A percentile compares a stretch with the other conserved stretches of the same genome.
Conservation (phyloP, 768 basidiomycete species). For the Thelephora ganbajun region DNA sequence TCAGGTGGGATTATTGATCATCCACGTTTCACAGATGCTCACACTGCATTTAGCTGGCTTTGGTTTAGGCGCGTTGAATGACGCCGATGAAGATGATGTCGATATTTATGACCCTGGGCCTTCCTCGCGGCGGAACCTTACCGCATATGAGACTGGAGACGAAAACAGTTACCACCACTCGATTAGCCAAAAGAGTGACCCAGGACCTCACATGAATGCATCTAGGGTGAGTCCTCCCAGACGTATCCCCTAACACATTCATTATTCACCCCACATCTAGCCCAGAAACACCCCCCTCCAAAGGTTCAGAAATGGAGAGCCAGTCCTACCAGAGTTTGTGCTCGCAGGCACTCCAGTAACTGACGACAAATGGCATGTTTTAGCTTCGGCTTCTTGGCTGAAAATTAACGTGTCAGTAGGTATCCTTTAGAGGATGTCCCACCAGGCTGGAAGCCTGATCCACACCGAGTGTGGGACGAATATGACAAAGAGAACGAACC, state of each 20-base stretch:
- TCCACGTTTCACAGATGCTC: background rate
- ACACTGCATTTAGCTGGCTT: constrained; percentile 48
- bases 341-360: constrained; percentile 51
- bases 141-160: constrained; percentile 54
- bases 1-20: constrained; percentile 30
- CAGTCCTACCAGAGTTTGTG: constrained; percentile 63
- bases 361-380: constrained; percentile 54
- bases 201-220: too few species aligned
- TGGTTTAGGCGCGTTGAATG: constrained; percentile 80
- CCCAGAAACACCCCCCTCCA: constrained; percentile 13
- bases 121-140: constrained; percentile 24
- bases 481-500: constrained; percentile 21
- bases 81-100: constrained; percentile 87
- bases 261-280: background rate
- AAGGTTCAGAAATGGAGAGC: constrained; percentile 62
- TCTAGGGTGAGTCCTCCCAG: too few species aligned
- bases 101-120: constrained; percentile 57
- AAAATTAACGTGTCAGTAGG: constrained; percentile 27
- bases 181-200: constrained; percentile 6
- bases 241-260: too few species aligned
- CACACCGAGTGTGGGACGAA: constrained; percentile 57
- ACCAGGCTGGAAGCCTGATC: constrained; percentile 75
- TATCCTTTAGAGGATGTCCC: constrained; percentile 78
- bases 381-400: constrained; percentile 1
- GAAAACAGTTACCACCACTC: constrained; percentile 50